phyloP scores from a whole-genome alignment of 23 red algal genomes.

The Gracilaria domingensis region DNA sequence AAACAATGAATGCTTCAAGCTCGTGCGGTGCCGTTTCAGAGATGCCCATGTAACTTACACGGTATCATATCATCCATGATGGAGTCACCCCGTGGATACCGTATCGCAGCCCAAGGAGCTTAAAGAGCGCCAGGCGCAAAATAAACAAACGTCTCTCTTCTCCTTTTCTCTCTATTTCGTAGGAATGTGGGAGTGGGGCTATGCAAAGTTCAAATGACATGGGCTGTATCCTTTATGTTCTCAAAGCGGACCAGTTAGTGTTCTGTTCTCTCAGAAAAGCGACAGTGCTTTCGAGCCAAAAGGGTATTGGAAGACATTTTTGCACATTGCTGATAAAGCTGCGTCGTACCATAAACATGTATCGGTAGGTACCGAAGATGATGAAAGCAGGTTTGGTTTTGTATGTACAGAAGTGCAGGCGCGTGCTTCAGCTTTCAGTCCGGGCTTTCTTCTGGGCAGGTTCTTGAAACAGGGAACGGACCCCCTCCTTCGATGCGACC shows the following conservation, averaged over 20 bases:
- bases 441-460: conserved; percentile 40
- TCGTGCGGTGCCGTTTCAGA: no score
- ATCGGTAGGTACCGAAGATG: not conserved
- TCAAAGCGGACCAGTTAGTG: not conserved
- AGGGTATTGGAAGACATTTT: not conserved
- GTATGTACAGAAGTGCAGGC: not conserved
- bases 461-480: conserved; percentile 16
- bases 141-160: no score
- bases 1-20: no score
- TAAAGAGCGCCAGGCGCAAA: no score
- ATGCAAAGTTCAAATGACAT: no score
- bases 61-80: no score
- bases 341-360: not conserved
- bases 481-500: conserved; percentile 28
- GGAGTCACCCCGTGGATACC: no score
- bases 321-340: not conserved
- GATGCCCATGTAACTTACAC: no score
- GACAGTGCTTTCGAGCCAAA: not conserved
- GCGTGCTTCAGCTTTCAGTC: not conserved
- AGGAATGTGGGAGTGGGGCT: no score
- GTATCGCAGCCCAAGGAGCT: no score
- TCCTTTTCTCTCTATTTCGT: no score
- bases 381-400: not conserved
- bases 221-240: not conserved
- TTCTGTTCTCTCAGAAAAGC: not conserved